phyloP scores from a whole-genome alignment of 1,284 basidiomycete genomes.

The Rhizopogon hawkerae region DNA sequence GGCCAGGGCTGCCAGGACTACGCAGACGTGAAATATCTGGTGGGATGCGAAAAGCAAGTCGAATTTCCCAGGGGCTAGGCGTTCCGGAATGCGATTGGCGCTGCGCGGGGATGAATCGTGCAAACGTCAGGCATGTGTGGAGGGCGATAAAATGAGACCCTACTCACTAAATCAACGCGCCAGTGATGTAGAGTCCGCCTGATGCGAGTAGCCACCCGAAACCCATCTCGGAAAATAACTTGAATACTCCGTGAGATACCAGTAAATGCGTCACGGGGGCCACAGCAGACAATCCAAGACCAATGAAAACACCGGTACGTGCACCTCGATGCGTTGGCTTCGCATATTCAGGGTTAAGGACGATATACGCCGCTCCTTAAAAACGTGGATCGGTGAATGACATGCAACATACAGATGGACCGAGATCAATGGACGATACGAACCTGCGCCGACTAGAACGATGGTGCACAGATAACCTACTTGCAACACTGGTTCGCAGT shows the following conservation, averaged over 20 bases:
- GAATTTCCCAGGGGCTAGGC: constrained; percentile 69
- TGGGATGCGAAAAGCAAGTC: constrained; percentile 78
- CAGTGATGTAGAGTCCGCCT: constrained; percentile 65
- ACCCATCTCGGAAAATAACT: constrained; percentile 56
- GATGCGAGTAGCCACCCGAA: constrained; percentile 60
- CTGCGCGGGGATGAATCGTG: constrained; percentile 35
- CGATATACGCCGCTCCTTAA: constrained; percentile 63
- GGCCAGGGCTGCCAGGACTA: too few species aligned
- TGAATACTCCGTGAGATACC: constrained; percentile 46
- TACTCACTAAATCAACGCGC: constrained; percentile 77
- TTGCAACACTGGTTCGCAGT: constrained; percentile 49
- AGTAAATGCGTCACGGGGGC: constrained; percentile 67
- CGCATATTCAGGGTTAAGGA: constrained; percentile 73
- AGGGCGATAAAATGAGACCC: constrained; percentile 20
- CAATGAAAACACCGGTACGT: constrained; percentile 75
- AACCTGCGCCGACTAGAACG: constrained; percentile 52
- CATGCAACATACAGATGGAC: constrained; percentile 1
- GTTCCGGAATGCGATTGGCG: constrained; percentile 75
- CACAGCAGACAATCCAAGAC: constrained; percentile 67
- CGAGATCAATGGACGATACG: constrained; percentile 21
- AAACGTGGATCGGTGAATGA: constrained; percentile 3
- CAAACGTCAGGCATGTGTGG: constrained; percentile 18
- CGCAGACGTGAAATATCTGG: constrained; percentile 82
- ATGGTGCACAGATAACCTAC: constrained; percentile 48
- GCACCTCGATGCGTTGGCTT: constrained; percentile 70